A percentile compares a stretch with the other conserved stretches of the same genome.
Evolutionary conservation across 257 asterid genomes (phyloP).

Genomic region (Echites panduratus): DNA sequence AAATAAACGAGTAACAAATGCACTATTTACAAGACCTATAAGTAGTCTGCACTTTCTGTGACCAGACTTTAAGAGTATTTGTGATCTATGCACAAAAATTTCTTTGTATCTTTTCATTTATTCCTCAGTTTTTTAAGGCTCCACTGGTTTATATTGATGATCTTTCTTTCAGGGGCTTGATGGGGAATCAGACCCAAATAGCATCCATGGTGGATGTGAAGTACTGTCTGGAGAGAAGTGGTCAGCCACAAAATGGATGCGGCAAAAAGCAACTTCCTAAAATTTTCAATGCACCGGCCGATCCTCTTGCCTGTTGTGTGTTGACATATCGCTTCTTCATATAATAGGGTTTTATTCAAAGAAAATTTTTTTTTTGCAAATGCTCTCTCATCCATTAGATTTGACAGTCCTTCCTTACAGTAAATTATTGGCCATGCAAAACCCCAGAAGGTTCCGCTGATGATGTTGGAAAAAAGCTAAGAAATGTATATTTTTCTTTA

Average conservation of each 20-base stretch:
- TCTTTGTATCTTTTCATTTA: not conserved
- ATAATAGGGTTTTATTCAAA: not conserved
- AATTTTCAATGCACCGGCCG: not conserved
- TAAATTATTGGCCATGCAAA: not conserved
- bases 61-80: not conserved
- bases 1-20: not conserved
- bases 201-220: constrained; percentile 82
- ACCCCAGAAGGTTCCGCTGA: not conserved
- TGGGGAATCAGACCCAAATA: constrained; percentile 63
- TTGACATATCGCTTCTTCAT: no score
- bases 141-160: not conserved
- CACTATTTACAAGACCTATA: not conserved
- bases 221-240: constrained; percentile 83
- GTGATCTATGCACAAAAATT: no score
- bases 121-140: not conserved
- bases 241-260: constrained; percentile 96
- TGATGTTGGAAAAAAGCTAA: not conserved
- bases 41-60: not conserved
- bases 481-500: not conserved
- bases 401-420: not conserved
- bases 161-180: constrained; percentile 54
- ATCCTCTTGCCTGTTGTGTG: not conserved
- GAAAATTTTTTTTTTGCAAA: no score
- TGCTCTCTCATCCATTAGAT: not conserved
- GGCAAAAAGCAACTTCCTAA: constrained; percentile 44